Conservation (phyloP, 768 basidiomycete species). For the Mycena rosella region DNA sequence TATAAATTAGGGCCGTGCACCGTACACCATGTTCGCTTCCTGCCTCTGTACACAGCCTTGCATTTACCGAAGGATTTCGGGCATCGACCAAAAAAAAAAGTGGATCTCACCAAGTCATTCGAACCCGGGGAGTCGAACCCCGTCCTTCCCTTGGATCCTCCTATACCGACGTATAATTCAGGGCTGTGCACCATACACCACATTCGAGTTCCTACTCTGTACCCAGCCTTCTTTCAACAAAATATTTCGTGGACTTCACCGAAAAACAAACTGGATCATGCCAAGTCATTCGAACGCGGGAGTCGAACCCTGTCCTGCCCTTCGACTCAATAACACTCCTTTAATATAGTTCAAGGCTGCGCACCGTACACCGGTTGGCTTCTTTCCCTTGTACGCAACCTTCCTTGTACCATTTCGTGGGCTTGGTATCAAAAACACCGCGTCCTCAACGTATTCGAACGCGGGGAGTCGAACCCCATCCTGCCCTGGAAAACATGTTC, state of each 20-base stretch:
- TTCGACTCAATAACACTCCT: too few species aligned
- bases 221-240: background rate
- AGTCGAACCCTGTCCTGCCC: too few species aligned
- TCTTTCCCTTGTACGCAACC: too few species aligned
- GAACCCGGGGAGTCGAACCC: background rate
- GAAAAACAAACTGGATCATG: too few species aligned
- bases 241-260: too few species aligned
- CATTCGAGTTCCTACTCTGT: background rate
- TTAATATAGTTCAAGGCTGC: background rate
- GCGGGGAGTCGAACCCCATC: background rate
- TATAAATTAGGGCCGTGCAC: background rate
- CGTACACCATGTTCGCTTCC: background rate
- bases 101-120: background rate
- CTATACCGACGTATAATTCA: background rate
- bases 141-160: too few species aligned
- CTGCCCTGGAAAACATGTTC: too few species aligned
- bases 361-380: background rate
- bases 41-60: background rate
- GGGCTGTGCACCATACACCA: constrained; percentile 1
- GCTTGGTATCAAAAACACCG: too few species aligned
- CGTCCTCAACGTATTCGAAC: background rate
- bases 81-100: too few species aligned
- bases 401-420: too few species aligned
- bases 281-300: too few species aligned
- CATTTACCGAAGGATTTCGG: background rate